Evolutionary conservation across 129 eudicot genomes (phyloP), one percentile per base, ranked within the genome.

Genomic region (Flaveria brownii): DNA sequence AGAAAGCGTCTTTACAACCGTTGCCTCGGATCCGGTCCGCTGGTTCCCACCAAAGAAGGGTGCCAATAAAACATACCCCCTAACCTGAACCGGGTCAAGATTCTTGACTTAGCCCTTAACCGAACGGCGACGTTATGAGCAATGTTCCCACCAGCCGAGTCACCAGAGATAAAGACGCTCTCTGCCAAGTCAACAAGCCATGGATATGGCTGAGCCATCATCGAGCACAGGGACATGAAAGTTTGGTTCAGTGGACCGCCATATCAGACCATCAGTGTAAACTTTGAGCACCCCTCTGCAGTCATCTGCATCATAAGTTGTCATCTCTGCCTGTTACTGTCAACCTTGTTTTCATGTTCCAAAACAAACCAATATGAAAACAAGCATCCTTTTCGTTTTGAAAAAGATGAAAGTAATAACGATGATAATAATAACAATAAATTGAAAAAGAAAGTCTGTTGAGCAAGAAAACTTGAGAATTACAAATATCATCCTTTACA

Each of bases 61-160:
- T 15, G 92, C 95, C 92, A 91, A 78, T 0, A 71, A 59, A 61
- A 91, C 86, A 71, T 91, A 91, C 1, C 96, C 97, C 69, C 83
- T 89, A 2, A 89, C 87, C 68, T 74, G 70, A 42, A 92, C 92
- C 17, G 89, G 96, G 1, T 26, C 82, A 75, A 92, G 54, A 77
- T 82, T 77, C 22, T 49, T 8, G 87, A 87, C 52, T 87, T 96
- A 9, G 85, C 85, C 30, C 87, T 76, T 39, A 89, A 73, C 80
- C 82, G 70, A 33, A 89, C 92, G 17, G 92, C 96, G 72, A 89
- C 84, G 75, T 88, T 73, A 78, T 91, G 97, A 1, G 91, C 92
- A 28, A 91, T 82, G 47, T 91, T 91, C 42, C 97, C 97, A 39
- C 97, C 96, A 22, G 96, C 92, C 15, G 96, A 91, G 81, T 91